Base-by-base conservation (phyloP, 768 basidiomycete genomes). In the Tylopilus rubrobrunneus region DNA sequence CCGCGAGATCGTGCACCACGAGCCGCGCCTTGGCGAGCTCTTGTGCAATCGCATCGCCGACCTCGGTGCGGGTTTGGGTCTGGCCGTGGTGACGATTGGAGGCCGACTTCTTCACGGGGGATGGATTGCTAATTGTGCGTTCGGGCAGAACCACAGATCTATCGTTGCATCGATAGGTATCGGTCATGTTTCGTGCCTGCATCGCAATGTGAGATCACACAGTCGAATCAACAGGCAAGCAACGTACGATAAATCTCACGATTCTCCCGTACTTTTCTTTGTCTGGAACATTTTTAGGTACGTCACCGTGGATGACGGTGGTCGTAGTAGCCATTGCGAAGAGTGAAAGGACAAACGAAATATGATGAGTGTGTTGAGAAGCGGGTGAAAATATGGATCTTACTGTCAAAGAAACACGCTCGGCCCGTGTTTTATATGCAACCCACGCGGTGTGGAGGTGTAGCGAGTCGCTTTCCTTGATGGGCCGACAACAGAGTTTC, bases 1-100 rank as follows among this genome's bases (percentile, higher is more conserved):
- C 56, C 1, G 60, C 59, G 5, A 62, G 58, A 41, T 63, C 60
- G 2, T 57, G 12, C 14, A 48, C 36, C 7, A 57, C n/a, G 19
- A 45, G 52, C 2, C 48, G 58, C 23, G 48, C 60, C 7, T 39
- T 42, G 2, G 33, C 54, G 25, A 59, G 49, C 41, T 59, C 58
- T 29, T 44, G 27, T 4, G 41, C 23, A 7, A 63, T 34, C 8
- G 48, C 53, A 1, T 14, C 19, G 31, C 52, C 49, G 2, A 63
- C 14, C 4, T 6, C 6, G 5, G 37, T 44, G 15, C 53, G 37
- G 0, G 41, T 62, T 10, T 60, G 37, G 0, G 48, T 25, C 29
- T 59, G 51, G 8, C 52, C 45, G 0, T 52, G 54, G 4, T 46
- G 45, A 39, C 50, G 46, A 17, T 52, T 53, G 8, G 51, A 48